A percentile compares a stretch with the other conserved stretches of the same genome.
These are phyloP conservation scores for Daucus carota DNA, from an alignment of 129 eudicot species.

Conservation along the genomic window DNA sequence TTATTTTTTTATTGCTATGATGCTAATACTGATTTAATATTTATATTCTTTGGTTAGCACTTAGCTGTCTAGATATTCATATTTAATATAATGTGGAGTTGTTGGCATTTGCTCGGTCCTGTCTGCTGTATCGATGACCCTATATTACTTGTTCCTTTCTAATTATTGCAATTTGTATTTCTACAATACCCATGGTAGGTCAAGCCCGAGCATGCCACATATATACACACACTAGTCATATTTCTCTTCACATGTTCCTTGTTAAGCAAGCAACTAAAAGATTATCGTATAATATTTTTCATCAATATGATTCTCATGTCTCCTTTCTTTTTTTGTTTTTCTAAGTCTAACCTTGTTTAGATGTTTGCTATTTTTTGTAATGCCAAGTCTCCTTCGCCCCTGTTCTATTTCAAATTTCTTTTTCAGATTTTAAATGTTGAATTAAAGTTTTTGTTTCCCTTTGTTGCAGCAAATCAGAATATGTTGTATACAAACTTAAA, in stretches of 20 bases:
- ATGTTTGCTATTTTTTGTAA: neutral
- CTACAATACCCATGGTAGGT: neutral
- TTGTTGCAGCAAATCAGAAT: conserved; percentile 64
- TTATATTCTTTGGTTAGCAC: neutral
- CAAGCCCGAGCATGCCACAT: neutral
- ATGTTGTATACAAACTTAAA: conserved; percentile 56
- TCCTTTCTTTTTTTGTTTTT: too few relatives aligned
- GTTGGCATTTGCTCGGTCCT: neutral
- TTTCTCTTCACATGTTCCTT: neutral
- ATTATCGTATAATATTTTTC: neutral
- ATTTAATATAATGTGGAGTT: neutral
- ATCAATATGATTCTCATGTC: too few relatives aligned
- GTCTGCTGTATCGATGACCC: neutral
- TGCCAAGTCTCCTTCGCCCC: neutral
- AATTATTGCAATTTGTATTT: neutral
- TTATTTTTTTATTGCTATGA: neutral
- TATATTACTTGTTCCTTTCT: neutral
- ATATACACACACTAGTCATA: neutral
- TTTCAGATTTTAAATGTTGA: neutral
- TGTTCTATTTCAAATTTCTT: neutral
- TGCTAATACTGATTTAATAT: neutral
- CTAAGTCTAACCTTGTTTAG: too few relatives aligned
- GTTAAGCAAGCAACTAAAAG: neutral
- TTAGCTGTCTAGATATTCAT: neutral
- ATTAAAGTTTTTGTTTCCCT: neutral